Evolutionary conservation across 306 rosid genomes (phyloP).

Genomic region (Sicyos edulis): DNA sequence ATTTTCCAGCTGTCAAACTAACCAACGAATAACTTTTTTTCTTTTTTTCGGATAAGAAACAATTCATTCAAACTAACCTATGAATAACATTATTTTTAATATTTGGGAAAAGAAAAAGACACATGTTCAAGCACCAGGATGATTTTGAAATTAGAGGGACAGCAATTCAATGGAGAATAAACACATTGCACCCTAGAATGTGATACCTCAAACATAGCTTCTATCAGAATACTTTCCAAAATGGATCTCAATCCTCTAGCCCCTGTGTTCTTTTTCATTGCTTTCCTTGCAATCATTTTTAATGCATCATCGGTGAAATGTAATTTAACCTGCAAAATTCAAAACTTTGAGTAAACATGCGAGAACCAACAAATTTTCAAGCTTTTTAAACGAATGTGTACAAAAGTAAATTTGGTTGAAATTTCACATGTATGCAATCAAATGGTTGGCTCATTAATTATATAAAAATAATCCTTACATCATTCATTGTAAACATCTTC

Average conservation of each 20-base stretch:
- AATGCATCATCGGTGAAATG: conserved; percentile 50
- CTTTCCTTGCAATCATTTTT: conserved; percentile 61
- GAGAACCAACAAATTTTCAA: conserved; percentile 13
- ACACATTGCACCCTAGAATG: background rate
- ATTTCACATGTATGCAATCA: background rate
- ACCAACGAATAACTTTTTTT: background rate
- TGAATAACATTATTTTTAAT: background rate
- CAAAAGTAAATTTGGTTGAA: background rate
- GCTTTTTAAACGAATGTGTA: background rate
- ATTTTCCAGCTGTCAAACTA: background rate
- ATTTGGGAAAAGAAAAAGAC: background rate
- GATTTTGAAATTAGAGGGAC: background rate
- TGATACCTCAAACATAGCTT: conserved; percentile 71
- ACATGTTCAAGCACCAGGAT: background rate
- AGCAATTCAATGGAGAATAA: background rate
- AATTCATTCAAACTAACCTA: background rate
- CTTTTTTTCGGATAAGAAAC: too few species aligned
- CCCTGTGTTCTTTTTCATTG: conserved; percentile 63
- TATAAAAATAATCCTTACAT: conserved; percentile 30
- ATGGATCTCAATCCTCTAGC: conserved; percentile 67
- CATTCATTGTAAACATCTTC: conserved; percentile 68
- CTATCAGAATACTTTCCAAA: conserved; percentile 54
- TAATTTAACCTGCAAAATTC: conserved; percentile 45
- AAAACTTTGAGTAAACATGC: conserved; percentile 18
- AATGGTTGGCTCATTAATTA: background rate